These are phyloP conservation scores for Moricandia moricandioides DNA, from an alignment of 345 rosid species.

Conservation along the genomic window DNA sequence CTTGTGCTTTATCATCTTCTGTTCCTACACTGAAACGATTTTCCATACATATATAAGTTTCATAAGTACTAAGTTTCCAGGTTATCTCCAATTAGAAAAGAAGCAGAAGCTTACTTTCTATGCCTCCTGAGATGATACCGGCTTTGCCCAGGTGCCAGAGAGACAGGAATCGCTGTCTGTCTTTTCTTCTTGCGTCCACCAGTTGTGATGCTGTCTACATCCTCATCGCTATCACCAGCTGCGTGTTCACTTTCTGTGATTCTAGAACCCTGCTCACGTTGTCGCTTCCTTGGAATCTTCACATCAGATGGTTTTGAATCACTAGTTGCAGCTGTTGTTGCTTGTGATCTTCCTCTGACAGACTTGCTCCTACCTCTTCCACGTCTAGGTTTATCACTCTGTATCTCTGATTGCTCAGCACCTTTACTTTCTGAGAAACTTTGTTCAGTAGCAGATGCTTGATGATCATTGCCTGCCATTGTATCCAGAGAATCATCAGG, in stretches of 20 bases:
- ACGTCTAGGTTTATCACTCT: slow-evolving; percentile 41
- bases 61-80: not conserved
- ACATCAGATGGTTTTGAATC: slow-evolving; percentile 55
- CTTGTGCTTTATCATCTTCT: slow-evolving; percentile 40
- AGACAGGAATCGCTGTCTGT: slow-evolving; percentile 43
- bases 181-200: slow-evolving; percentile 67
- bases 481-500: slow-evolving; percentile 23
- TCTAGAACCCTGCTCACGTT: slow-evolving; percentile 12
- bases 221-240: slow-evolving; percentile 64
- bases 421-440: slow-evolving; percentile 51
- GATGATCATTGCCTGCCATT: slow-evolving; percentile 38
- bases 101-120: slow-evolving; percentile 54
- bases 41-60: slow-evolving; percentile 4
- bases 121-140: slow-evolving; percentile 81
- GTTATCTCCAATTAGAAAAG: not conserved
- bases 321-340: slow-evolving; percentile 49
- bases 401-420: slow-evolving; percentile 57
- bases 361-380: slow-evolving; percentile 54
- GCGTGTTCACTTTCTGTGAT: slow-evolving; percentile 14
- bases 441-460: slow-evolving; percentile 52
- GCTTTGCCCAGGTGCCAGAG: slow-evolving; percentile 52
- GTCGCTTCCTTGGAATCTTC: slow-evolving; percentile 53
- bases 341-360: slow-evolving; percentile 47
- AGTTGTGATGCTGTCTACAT: slow-evolving; percentile 56
- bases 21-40: slow-evolving; percentile 45